Percentiles rank a stretch among this genome's conserved stretches.
These are phyloP conservation scores for Aspergillus olivimuriae DNA, from an alignment of 495 filamentous ascomycete species.

Conservation along the genomic window DNA sequence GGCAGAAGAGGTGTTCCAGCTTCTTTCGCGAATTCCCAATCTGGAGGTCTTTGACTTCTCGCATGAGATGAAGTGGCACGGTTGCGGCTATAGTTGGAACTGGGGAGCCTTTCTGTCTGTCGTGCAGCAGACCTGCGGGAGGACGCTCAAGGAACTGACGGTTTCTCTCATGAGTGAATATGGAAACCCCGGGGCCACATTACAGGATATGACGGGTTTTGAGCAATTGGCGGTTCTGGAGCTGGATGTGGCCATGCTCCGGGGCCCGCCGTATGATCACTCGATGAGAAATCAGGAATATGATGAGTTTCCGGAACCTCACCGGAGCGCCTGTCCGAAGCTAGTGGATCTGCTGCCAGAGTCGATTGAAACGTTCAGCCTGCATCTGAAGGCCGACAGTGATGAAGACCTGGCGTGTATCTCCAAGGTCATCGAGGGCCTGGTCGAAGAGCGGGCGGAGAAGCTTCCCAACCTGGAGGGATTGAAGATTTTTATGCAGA, in stretches of 20 bases:
- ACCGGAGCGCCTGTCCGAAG: conserved; percentile 1
- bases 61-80: conserved; percentile 11
- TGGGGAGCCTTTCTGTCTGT: conserved; percentile 1
- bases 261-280: conserved; percentile 1
- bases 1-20: conserved; percentile 2
- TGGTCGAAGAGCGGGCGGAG: not conserved
- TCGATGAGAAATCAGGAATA: conserved; percentile 1
- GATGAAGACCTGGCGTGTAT: not conserved
- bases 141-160: conserved; percentile 1
- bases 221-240: conserved; percentile 3
- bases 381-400: not conserved
- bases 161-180: not conserved
- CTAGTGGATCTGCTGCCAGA: conserved; percentile 3
- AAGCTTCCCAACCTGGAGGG: conserved; percentile 1
- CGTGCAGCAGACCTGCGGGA: not conserved
- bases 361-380: conserved; percentile 1
- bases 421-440: conserved; percentile 1
- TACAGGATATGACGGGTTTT: conserved; percentile 5
- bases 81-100: conserved; percentile 8
- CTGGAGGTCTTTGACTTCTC: conserved; percentile 8
- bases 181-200: not conserved
- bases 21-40: conserved; percentile 8
- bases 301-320: not conserved
- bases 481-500: conserved; percentile 1
- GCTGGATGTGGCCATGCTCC: conserved; percentile 3